Evolutionary conservation across 2,329 filamentous ascomycete species (phyloP), one percentile per base, ranked within the genome.

Genomic region (Teratosphaeria viscida): DNA sequence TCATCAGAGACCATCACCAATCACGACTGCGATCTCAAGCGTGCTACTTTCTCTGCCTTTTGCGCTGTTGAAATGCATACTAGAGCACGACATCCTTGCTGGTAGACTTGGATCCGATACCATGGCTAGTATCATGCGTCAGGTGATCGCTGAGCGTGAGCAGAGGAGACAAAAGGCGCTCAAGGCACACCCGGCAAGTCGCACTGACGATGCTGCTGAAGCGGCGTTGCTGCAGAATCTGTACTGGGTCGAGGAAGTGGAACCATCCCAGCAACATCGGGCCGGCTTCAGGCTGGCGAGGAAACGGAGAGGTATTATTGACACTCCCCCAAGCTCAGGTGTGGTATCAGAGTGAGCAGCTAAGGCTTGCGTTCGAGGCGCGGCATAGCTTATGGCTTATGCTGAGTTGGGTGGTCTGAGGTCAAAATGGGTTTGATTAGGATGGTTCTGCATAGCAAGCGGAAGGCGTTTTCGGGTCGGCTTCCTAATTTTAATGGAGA

Each of bases 21-120:
- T 78, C 34, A 78, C 79, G 27, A 76, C 77, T 0, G 72, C 81
- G 0, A 74, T 91, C 5, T 90, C 88, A 0, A 84, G 82, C 32
- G 76, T 89, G 26, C 76, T 92, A 2, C 74, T 90, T 57, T 89
- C 88, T 49, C 74, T 91, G 5, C 88, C 88, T 0, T 88, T 88
- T 64, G 76, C 81, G 14, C 76, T 86, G 32, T 76, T 92, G 27
- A 85, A 87, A 71, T 79, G 80, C 61, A 73, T 89, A 1, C 77
- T 91, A 37, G 85, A 88, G 65, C 83, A 84, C 56, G 78, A 77
- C 12, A 78, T 78, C 29, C 77, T 85, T 8, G 82, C 81, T 52
- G 72, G 69, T 19, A 73, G 73, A 37, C 66, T 79, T 19, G 75
- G 76, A 63, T 66, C 70, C 26, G 60, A 72, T 67, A 74, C 71